phyloP scores from a whole-genome alignment of 106 monocot genomes.

The Agapanthus africanus region DNA sequence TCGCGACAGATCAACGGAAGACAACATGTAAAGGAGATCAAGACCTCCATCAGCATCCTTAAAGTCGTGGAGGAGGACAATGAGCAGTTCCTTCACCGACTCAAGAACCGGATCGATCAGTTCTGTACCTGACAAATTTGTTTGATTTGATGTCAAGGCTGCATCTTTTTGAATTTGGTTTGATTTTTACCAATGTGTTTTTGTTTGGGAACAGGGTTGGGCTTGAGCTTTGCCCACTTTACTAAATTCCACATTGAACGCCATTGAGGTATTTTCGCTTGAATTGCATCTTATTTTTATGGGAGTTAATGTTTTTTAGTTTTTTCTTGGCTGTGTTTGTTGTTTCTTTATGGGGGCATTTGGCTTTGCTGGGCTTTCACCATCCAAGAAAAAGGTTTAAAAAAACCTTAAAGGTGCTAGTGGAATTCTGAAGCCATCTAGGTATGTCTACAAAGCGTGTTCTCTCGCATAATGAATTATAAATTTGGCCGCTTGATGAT shows the following conservation, averaged over 20 bases:
- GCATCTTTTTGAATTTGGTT: no score
- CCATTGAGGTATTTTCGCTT: slow-evolving; percentile 13
- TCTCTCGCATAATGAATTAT: neutral
- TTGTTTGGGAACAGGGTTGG: slow-evolving; percentile 14
- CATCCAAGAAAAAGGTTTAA: slow-evolving; percentile 54
- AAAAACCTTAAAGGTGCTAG: slow-evolving; percentile 50
- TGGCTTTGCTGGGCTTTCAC: slow-evolving; percentile 21
- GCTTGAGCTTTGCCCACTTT: slow-evolving; percentile 22
- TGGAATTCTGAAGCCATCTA: slow-evolving; percentile 73
- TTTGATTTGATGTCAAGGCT: no score
- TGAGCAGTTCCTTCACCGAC: slow-evolving; percentile 39
- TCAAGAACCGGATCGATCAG: slow-evolving; percentile 33
- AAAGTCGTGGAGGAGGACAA: slow-evolving; percentile 39
- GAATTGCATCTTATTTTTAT: no score
- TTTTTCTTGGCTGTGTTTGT: no score
- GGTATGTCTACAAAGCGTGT: slow-evolving; percentile 17
- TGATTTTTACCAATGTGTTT: no score
- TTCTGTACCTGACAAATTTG: neutral
- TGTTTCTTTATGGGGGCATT: no score
- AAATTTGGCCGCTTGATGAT: neutral
- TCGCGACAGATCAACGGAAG: no score
- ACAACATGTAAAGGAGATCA: no score
- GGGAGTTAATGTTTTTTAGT: no score
- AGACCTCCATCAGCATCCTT: no score
- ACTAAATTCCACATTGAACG: slow-evolving; percentile 11